A percentile compares a stretch with the other conserved stretches of the same genome.
phyloP scores from a whole-genome alignment of 371 early-diverging fungal species.

The Phascolomyces articulosus region DNA sequence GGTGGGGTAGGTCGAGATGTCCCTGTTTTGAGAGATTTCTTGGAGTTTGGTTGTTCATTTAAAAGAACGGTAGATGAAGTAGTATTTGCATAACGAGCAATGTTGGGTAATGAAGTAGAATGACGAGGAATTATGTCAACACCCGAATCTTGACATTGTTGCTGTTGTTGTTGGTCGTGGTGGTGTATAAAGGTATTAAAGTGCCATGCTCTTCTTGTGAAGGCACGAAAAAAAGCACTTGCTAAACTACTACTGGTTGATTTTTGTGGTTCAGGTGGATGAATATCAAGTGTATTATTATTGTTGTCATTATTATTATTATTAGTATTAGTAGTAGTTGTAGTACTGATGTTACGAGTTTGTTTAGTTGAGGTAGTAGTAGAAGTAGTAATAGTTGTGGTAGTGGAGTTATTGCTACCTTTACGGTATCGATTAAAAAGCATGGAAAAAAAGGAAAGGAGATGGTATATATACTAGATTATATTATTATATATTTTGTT shows the following conservation, averaged over 20 bases:
- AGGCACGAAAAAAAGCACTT: slow-evolving; percentile 34
- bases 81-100: slow-evolving; percentile 15
- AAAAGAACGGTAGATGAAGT: background rate
- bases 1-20: background rate
- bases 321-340: too few species aligned
- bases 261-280: slow-evolving; percentile 10
- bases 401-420: background rate
- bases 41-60: background rate
- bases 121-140: slow-evolving; percentile 31
- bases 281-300: background rate
- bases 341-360: background rate
- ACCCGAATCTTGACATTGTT: slow-evolving; percentile 20
- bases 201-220: slow-evolving; percentile 25
- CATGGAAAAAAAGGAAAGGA: slow-evolving; percentile 6
- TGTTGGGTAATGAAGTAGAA: slow-evolving; percentile 46
- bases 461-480: too few species aligned
- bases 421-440: slow-evolving; percentile 11
- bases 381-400: too few species aligned
- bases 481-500: too few species aligned
- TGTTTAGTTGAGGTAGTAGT: background rate
- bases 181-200: background rate
- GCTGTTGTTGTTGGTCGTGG: background rate
- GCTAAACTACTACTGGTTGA: slow-evolving; percentile 21
- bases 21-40: too few species aligned
- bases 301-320: background rate